phyloP scores from a whole-genome alignment of 2,329 filamentous ascomycete genomes.

The Xylariaceae sp. region DNA sequence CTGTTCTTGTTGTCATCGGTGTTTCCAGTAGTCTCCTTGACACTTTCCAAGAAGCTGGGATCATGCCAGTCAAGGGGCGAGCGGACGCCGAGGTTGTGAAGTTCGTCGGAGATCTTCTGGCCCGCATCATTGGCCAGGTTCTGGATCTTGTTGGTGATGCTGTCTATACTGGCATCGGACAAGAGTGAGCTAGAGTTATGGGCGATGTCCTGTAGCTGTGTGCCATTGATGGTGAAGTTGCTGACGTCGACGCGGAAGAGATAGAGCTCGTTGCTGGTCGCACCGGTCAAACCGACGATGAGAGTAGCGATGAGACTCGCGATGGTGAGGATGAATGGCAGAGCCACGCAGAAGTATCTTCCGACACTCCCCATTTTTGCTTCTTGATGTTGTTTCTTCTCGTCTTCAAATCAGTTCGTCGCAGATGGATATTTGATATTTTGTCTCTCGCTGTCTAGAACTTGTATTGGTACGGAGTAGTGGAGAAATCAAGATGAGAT shows the following conservation, averaged over 20 bases:
- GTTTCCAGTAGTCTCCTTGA: not conserved
- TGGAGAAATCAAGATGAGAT: conserved; percentile 1
- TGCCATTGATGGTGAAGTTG: conserved; percentile 50
- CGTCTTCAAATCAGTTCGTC: conserved; percentile 6
- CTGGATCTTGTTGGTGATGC: conserved; percentile 1
- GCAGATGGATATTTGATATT: not conserved
- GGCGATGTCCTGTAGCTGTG: conserved; percentile 31
- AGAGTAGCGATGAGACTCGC: conserved; percentile 67
- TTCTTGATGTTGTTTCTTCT: not conserved
- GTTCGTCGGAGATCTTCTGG: conserved; percentile 9
- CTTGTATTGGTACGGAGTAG: not conserved
- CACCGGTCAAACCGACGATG: conserved; percentile 51
- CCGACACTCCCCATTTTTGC: conserved; percentile 53
- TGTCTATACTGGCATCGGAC: conserved; percentile 6
- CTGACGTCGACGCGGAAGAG: conserved; percentile 58
- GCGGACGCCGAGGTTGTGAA: conserved; percentile 16
- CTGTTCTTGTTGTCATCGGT: not conserved
- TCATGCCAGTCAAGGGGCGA: conserved; percentile 22
- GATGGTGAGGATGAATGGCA: conserved; percentile 78
- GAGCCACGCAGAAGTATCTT: conserved; percentile 77
- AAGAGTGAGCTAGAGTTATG: conserved; percentile 16
- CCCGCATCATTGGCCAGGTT: conserved; percentile 7
- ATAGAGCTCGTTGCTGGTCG: conserved; percentile 52
- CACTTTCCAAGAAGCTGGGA: conserved; percentile 10
- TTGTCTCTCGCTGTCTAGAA: not conserved